Evolutionary conservation across 495 filamentous ascomycete species (phyloP).

Genomic region (Xylaria castorea): DNA sequence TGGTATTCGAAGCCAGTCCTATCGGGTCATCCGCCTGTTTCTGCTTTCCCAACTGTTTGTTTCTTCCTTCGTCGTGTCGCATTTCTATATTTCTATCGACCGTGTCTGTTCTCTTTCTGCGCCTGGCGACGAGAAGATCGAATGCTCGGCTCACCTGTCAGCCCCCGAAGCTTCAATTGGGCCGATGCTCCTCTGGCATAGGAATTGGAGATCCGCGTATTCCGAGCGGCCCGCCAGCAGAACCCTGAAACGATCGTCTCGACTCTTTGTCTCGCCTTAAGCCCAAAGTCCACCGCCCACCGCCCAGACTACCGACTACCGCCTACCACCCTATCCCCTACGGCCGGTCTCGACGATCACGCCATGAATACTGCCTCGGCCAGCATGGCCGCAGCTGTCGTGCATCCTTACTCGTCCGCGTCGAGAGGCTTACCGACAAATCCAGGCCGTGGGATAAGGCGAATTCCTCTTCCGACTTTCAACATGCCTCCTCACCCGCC

Average conservation of each 20-base stretch:
- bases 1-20: conserved; percentile 20
- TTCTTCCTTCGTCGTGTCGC: conserved; percentile 3
- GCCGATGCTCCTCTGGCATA: conserved; percentile 6
- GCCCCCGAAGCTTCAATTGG: conserved; percentile 20
- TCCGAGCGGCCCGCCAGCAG: conserved; percentile 21
- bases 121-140: conserved; percentile 4
- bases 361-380: conserved; percentile 40
- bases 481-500: conserved; percentile 44
- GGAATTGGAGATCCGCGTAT: conserved; percentile 19
- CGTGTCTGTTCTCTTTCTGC: neutral
- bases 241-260: conserved; percentile 29
- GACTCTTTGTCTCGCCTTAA: conserved; percentile 23
- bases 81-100: neutral
- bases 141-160: neutral
- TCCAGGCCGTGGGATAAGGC: conserved; percentile 45
- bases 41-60: conserved; percentile 8
- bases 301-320: neutral
- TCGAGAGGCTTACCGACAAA: conserved; percentile 50
- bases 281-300: neutral
- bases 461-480: conserved; percentile 44
- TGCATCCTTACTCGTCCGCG: conserved; percentile 35
- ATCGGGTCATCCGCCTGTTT: neutral
- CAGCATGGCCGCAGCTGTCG: conserved; percentile 38
- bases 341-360: conserved; percentile 12
- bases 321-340: conserved; percentile 7